Percentiles rank a stretch among this genome's conserved stretches.
phyloP scores from a whole-genome alignment of 2,329 filamentous ascomycete species.

The Penicillium sp. region DNA sequence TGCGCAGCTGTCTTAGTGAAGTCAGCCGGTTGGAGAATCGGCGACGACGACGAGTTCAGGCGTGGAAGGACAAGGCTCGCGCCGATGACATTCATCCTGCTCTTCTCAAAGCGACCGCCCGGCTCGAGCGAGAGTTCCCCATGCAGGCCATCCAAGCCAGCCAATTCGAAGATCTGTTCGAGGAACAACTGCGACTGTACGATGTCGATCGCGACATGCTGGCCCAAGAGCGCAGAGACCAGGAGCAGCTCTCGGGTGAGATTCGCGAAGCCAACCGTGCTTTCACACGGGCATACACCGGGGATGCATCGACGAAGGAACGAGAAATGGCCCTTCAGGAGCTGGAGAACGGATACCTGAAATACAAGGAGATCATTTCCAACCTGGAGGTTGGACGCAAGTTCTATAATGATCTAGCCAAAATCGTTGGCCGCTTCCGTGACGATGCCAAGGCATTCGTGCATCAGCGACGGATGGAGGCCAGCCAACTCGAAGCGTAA shows the following conservation, averaged over 20 bases:
- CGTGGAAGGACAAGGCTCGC: slow-evolving; percentile 73
- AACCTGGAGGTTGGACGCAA: slow-evolving; percentile 89
- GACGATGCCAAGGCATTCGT: slow-evolving; percentile 78
- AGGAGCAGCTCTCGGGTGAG: slow-evolving; percentile 67
- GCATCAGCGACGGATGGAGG: slow-evolving; percentile 76
- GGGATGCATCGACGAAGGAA: slow-evolving; percentile 66
- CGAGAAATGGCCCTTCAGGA: slow-evolving; percentile 83
- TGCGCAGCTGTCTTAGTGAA: slow-evolving; percentile 81
- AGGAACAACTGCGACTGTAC: slow-evolving; percentile 76
- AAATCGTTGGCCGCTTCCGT: slow-evolving; percentile 79
- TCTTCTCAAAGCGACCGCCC: slow-evolving; percentile 76
- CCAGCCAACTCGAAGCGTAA: slow-evolving; percentile 72
- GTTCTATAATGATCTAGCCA: slow-evolving; percentile 94
- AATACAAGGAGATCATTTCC: slow-evolving; percentile 92
- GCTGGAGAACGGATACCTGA: slow-evolving; percentile 87
- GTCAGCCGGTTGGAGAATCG: slow-evolving; percentile 78
- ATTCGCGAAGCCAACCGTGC: slow-evolving; percentile 73
- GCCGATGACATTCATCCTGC: slow-evolving; percentile 85
- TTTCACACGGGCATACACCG: slow-evolving; percentile 69
- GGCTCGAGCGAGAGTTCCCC: slow-evolving; percentile 81
- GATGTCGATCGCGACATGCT: slow-evolving; percentile 72
- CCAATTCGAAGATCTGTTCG: slow-evolving; percentile 90
- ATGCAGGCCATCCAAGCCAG: slow-evolving; percentile 80
- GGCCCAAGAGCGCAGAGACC: slow-evolving; percentile 69
- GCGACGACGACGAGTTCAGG: slow-evolving; percentile 74